Base-by-base conservation (phyloP, 768 basidiomycete species). In the Exsudoporus frostii region DNA sequence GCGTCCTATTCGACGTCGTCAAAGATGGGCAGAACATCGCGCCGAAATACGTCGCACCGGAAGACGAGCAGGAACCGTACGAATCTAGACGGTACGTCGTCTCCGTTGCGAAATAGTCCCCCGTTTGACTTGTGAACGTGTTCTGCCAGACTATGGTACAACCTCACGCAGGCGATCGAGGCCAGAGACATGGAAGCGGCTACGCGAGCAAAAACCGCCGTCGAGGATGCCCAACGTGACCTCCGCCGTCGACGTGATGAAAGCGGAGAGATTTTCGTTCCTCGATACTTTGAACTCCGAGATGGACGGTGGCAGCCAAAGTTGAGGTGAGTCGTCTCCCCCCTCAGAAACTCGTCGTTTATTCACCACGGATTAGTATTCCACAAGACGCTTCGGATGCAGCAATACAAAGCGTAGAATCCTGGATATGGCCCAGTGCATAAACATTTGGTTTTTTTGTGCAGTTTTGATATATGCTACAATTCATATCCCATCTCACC, bases 101-200 rank as follows among this genome's bases (percentile, higher is more conserved):
- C 17, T 11, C 24, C 29, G n/a, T n/a, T 30, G 10, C 10, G 8
- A 2, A 9, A 9, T 11, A 14, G 15, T 7, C 25, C 22, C 33
- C 15, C 39, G 17, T 19, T 29, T 22, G 7, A 19, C 9, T 3
- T 11, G 11, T 30, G 11, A 30, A 9, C 4, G 29, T 11, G 29
- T n/a, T n/a, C 20, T 17, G 22, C 8, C 48, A 57, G 50, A 61
- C 71, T 98, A 48, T 99, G 97, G 97, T 65, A 75, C 36, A 77
- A 84, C 42, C 73, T 99, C 39, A 98, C 97, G 24, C 74, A 78
- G 17, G 97, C 96, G 19, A 98, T 99, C 70, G 67, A 78, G 29
- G 76, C 76, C 30, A 91, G 88, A 65, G 93, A 99, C 68, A 96
- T 98, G 92, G 92, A 95, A 61, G 86, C 83, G 11, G 97, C 97